These are phyloP conservation scores for Tolypocladium ophioglossoides DNA, from an alignment of 2,329 filamentous ascomycete genomes.

Conservation along the genomic window DNA sequence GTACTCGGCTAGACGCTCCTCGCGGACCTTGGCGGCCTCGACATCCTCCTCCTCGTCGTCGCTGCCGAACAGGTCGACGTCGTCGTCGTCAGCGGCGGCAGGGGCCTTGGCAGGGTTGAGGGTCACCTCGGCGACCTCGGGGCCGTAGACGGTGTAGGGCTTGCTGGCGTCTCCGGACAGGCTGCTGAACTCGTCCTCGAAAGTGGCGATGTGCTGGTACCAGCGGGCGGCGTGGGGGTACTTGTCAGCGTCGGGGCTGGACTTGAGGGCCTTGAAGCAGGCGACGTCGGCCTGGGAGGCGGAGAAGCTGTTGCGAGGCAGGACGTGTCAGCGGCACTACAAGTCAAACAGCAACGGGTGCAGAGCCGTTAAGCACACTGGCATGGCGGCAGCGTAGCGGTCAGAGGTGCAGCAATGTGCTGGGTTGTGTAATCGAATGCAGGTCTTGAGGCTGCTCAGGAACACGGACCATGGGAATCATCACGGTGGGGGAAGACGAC, in stretches of 20 bases:
- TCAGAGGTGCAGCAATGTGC: not conserved
- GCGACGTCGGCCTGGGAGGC: constrained; percentile 94
- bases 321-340: not conserved
- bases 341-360: not conserved
- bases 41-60: constrained; percentile 92
- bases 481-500: not conserved
- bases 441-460: not conserved
- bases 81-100: constrained; percentile 54
- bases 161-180: constrained; percentile 87
- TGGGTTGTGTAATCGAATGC: not conserved
- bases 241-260: constrained; percentile 68
- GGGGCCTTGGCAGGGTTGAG: constrained; percentile 81
- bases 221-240: constrained; percentile 92
- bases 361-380: not conserved
- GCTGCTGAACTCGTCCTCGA: constrained; percentile 83
- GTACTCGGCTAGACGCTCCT: constrained; percentile 88
- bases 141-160: constrained; percentile 83
- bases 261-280: constrained; percentile 80
- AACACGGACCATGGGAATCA: not conserved
- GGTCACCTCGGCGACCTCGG: constrained; percentile 66
- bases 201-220: constrained; percentile 97
- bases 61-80: constrained; percentile 87
- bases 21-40: constrained; percentile 73
- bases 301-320: constrained; percentile 29
- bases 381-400: not conserved